Evolutionary conservation across 768 basidiomycete species (phyloP), one percentile per base, ranked within the genome.

Genomic region (Glaciozyma martinii): DNA sequence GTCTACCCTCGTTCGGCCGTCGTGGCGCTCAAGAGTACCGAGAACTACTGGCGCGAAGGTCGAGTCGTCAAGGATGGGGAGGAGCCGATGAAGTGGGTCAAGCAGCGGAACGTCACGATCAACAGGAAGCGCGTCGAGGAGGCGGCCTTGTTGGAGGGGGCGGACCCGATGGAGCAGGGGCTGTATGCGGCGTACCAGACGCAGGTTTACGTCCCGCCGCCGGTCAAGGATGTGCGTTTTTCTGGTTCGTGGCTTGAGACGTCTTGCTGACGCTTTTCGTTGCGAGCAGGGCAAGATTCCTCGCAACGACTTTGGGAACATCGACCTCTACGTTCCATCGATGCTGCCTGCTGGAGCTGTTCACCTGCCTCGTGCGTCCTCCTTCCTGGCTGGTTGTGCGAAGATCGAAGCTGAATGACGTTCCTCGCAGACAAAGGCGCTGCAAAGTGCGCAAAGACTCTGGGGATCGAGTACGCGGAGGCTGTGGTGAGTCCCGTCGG

Each of bases 301-400:
- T 9, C 93, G 89, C 78, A 99, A 99, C 73, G 84, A 86, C 68
- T 99, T 94, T 75, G 94, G 94, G 23, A 99, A 97, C 75, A 88
- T 99, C 68, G 94, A 99, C 77, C 78, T 99, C 30, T 99, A 94
- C 76, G 89, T 89, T 30, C 86, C 89, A 33, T 86, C 89, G 5
- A 99, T 99, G 95, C 81, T 98, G 37, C 95, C 95, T 3, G 77
- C 75, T 59, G 95, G 95, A 25, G 89, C 84, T 7, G 86, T 80
- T 3, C 90, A 97, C 78, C 79, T 99, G 25, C 89, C 92, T n/a
- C 89, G 93, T 93, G 74, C 78, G 90, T 82, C 18, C 7, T 32
- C 29, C 16, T 3, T 33, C n/a, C 52, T 8, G 13, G 70, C 23
- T 25, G n/a, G 13, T 50, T 9, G 8, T 7, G 55, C 21, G n/a